Conservation (phyloP, 1,284 basidiomycete genomes). For the Melampsora medusae region DNA sequence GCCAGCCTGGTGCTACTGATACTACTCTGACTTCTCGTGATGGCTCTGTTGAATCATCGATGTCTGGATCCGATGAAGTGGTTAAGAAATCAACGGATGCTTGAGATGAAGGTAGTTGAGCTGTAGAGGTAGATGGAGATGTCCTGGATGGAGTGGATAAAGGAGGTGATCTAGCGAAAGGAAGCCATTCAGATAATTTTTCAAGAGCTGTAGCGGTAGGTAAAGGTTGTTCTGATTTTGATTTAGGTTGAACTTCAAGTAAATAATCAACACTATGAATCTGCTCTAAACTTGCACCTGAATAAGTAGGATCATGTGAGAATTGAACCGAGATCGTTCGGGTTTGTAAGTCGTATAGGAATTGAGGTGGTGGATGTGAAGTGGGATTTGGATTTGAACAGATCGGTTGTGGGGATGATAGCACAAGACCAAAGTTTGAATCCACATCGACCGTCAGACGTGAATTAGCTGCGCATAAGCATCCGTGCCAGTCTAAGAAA, state of each 20-base stretch:
- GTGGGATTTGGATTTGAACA: constrained; percentile 34
- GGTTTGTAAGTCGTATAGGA: constrained; percentile 47
- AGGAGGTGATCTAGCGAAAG: constrained; percentile 5
- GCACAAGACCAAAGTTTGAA: constrained; percentile 37
- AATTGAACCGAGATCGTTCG: constrained; percentile 47
- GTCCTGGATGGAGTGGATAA: neutral
- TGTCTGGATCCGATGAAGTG: neutral
- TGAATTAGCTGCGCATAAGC: constrained; percentile 25
- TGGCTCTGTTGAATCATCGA: constrained; percentile 14
- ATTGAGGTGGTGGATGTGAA: constrained; percentile 48
- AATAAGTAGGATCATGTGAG: constrained; percentile 46
- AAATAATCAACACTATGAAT: constrained; percentile 37
- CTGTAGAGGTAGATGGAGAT: neutral
- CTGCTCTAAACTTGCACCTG: constrained; percentile 32
- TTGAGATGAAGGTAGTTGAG: neutral
- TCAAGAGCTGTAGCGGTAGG: constrained; percentile 1
- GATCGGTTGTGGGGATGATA: constrained; percentile 46
- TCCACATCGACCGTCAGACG: constrained; percentile 24
- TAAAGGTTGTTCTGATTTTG: neutral
- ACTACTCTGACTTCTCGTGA: constrained; percentile 13
- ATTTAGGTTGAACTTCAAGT: constrained; percentile 30
- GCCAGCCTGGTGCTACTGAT: constrained; percentile 30
- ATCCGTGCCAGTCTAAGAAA: constrained; percentile 43
- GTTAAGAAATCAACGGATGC: neutral
- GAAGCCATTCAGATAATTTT: constrained; percentile 39